A percentile compares a stretch with the other conserved stretches of the same genome.
Conservation (phyloP, 257 asterid genomes). For the Haberlea rhodopensis region DNA sequence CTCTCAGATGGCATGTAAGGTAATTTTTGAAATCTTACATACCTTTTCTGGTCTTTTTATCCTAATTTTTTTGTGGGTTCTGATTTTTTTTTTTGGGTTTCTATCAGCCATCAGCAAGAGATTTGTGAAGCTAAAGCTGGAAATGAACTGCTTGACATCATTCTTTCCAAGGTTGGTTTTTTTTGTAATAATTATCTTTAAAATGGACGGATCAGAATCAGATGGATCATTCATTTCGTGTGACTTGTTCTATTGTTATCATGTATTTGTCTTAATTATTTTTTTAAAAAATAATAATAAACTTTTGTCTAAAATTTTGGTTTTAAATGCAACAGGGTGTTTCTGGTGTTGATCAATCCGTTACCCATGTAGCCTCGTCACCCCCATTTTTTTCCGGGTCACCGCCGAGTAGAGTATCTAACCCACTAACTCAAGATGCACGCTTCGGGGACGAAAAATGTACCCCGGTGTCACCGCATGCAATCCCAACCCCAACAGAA, state of each 20-base stretch:
- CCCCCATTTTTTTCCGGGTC: too few species aligned
- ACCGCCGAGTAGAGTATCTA: too few species aligned
- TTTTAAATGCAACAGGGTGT: slow-evolving; percentile 48
- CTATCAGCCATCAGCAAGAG: slow-evolving; percentile 69
- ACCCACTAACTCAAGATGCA: too few species aligned
- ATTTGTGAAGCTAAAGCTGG: slow-evolving; percentile 74
- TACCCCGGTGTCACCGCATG: slow-evolving; percentile 61
- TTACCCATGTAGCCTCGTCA: slow-evolving; percentile 60
- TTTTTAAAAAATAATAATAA: too few species aligned
- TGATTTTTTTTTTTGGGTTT: background rate
- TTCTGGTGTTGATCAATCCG: slow-evolving; percentile 47
- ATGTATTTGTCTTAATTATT: too few species aligned
- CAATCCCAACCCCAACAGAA: slow-evolving; percentile 54
- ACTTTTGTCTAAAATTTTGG: too few species aligned
- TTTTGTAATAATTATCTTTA: background rate
- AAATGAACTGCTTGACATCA: slow-evolving; percentile 77
- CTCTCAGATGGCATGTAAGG: slow-evolving; percentile 76
- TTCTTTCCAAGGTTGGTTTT: slow-evolving; percentile 62
- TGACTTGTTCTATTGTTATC: too few species aligned
- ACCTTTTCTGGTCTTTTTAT: background rate
- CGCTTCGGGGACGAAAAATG: slow-evolving; percentile 71
- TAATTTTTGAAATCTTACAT: slow-evolving; percentile 13
- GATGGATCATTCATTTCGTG: slow-evolving; percentile 18
- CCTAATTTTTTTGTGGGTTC: background rate
- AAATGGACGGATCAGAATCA: background rate